Conservation (phyloP, 495 filamentous ascomycete species). For the Penicillium salamii region DNA sequence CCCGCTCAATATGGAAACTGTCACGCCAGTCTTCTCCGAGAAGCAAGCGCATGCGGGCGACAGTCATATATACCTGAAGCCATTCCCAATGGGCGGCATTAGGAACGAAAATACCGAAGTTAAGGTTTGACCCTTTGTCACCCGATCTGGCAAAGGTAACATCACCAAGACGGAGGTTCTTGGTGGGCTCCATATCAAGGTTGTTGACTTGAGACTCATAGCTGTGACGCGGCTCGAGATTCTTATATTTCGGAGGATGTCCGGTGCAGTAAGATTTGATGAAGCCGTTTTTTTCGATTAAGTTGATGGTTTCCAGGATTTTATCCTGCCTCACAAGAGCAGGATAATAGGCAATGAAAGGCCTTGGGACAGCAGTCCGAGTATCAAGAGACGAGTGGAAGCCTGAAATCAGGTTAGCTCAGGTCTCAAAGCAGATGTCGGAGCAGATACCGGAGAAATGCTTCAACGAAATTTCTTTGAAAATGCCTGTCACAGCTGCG, state of each 20-base stretch:
- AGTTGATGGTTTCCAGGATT: conserved; percentile 21
- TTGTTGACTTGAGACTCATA: conserved; percentile 12
- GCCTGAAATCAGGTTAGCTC: conserved; percentile 4
- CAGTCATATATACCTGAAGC: conserved; percentile 45
- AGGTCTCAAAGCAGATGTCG: background rate
- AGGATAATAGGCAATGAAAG: conserved; percentile 34
- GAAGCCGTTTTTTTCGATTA: conserved; percentile 4
- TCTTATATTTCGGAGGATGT: conserved; percentile 15
- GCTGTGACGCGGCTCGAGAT: conserved; percentile 13
- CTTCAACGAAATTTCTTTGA: conserved; percentile 25
- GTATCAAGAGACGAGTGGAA: conserved; percentile 29
- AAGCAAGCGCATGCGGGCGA: conserved; percentile 30
- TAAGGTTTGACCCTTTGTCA: conserved; percentile 49
- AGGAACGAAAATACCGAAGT: conserved; percentile 46
- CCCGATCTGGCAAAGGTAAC: conserved; percentile 44
- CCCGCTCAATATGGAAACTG: conserved; percentile 40
- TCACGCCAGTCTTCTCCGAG: conserved; percentile 34
- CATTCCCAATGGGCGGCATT: conserved; percentile 39
- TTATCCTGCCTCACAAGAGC: conserved; percentile 24
- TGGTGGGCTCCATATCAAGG: no score
- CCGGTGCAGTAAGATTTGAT: conserved; percentile 12
- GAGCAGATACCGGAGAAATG: conserved; percentile 29
- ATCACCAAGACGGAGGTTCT: conserved; percentile 32
- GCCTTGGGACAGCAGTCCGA: conserved; percentile 26
- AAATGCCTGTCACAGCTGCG: conserved; percentile 13